Conservation (phyloP, 768 basidiomycete species). For the Boletus pseudo-olivaceus region DNA sequence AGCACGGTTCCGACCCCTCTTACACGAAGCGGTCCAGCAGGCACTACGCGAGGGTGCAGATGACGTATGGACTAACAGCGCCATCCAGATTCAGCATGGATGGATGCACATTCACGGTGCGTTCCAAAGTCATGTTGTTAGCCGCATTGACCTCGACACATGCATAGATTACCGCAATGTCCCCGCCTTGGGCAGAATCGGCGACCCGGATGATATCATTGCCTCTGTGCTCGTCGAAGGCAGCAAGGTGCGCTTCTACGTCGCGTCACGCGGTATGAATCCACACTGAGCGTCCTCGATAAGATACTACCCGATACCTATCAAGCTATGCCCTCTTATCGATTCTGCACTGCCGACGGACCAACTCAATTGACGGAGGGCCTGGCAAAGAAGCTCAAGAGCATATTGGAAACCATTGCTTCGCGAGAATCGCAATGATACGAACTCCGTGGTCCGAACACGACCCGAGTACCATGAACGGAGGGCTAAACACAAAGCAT, state of each 20-base stretch:
- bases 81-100: conserved; percentile 63
- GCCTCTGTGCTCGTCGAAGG: conserved; percentile 70
- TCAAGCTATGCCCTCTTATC: conserved; percentile 80
- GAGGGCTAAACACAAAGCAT: background rate
- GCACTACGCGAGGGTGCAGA: conserved; percentile 58
- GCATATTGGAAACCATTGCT: conserved; percentile 34
- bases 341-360: conserved; percentile 75
- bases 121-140: conserved; percentile 1
- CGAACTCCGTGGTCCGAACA: too few species aligned
- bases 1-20: conserved; percentile 58
- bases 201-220: conserved; percentile 82
- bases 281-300: background rate
- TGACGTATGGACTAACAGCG: conserved; percentile 61
- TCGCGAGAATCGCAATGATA: conserved; percentile 28
- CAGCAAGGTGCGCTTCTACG: conserved; percentile 47
- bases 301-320: conserved; percentile 73
- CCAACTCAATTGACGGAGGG: conserved; percentile 66
- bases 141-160: background rate
- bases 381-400: conserved; percentile 47
- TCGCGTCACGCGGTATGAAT: background rate
- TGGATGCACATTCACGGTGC: conserved; percentile 83
- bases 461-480: background rate
- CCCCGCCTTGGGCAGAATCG: conserved; percentile 70
- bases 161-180: conserved; percentile 65
- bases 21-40: conserved; percentile 58